Evolutionary conservation across 2,329 filamentous ascomycete species (phyloP), one percentile per base, ranked within the genome.

Genomic region (Madurella mycetomatis): DNA sequence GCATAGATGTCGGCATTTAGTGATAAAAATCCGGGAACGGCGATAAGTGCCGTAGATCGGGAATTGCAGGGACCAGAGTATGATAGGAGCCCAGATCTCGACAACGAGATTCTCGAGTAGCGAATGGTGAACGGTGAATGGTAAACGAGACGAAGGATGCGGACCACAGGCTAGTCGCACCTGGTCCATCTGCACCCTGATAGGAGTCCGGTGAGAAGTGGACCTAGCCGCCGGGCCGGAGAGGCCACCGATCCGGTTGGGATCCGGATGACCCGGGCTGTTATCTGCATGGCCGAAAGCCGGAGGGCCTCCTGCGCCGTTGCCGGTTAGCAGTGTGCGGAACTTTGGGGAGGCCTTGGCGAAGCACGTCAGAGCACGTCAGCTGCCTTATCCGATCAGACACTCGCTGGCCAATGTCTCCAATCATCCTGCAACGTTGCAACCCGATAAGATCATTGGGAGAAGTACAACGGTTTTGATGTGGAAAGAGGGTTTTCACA

Each of bases 301-400:
- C 17, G 39, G 13, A 18, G 17, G 15, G 43, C 16, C 25, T 39
- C 41, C n/a, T 41, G 42, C 11, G 1, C 3, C 13, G 41, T 32
- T 9, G 15, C 15, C 37, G 25, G 47, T 17, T 31, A 15, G 47
- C 45, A 25, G 25, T 7, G 25, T 25, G 25, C 25, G 17, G 18
- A 34, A 54, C n/a, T 45, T 34, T 39, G 40, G 46, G 52, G n/a
- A 46, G 15, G 25, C 34, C 34, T 37, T n/a, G 42, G 25, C 17
- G 15, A 31, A 46, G 43, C 43, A 32, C n/a, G 43, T n/a, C 25
- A 18, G 16, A 46, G 25, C 42, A 44, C 25, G 25, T 44, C 42
- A 44, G 42, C 42, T 34, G 9, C 18, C 17, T 43, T 17, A 43
- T 43, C 25, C 9, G 18, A 4, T 15, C 13, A 34, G 34, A 37